Conservation (phyloP, 2,329 filamentous ascomycete genomes). For the Cadophora gregata region DNA sequence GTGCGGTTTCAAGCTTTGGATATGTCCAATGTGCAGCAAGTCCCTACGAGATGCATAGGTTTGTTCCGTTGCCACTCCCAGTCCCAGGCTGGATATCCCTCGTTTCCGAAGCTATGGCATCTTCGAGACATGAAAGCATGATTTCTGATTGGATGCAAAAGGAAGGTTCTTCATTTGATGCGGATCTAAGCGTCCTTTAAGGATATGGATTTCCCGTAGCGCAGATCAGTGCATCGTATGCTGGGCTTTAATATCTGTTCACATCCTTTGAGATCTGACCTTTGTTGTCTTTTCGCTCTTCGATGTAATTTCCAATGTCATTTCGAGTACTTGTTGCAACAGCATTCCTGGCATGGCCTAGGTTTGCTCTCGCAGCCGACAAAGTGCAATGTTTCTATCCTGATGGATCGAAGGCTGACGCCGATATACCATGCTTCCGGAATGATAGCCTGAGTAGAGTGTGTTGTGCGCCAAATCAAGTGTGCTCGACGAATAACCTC, state of each 20-base stretch:
- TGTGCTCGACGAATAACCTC: slow-evolving; percentile 31
- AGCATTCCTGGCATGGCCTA: slow-evolving; percentile 22
- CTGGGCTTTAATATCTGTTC: not conserved
- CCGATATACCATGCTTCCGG: slow-evolving; percentile 30
- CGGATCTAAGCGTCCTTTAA: not conserved
- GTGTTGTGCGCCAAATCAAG: slow-evolving; percentile 29
- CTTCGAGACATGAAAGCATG: not conserved
- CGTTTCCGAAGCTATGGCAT: not conserved
- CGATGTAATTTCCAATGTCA: slow-evolving; percentile 24
- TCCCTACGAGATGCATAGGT: not conserved
- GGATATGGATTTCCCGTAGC: not conserved
- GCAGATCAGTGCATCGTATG: not conserved
- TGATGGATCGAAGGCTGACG: slow-evolving; percentile 21
- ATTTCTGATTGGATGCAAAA: not conserved
- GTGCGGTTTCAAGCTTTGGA: slow-evolving; percentile 5
- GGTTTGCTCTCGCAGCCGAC: not conserved
- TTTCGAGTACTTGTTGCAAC: slow-evolving; percentile 18
- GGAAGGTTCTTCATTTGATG: not conserved
- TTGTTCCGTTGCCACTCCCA: not conserved
- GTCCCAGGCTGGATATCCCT: not conserved
- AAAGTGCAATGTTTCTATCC: slow-evolving; percentile 25
- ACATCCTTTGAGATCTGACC: not conserved
- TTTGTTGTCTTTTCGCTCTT: not conserved
- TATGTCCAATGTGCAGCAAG: not conserved
- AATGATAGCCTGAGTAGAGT: slow-evolving; percentile 22